Base-by-base conservation (phyloP, 1,139 yeast species). In the Blastobotrys malaysiensis region DNA sequence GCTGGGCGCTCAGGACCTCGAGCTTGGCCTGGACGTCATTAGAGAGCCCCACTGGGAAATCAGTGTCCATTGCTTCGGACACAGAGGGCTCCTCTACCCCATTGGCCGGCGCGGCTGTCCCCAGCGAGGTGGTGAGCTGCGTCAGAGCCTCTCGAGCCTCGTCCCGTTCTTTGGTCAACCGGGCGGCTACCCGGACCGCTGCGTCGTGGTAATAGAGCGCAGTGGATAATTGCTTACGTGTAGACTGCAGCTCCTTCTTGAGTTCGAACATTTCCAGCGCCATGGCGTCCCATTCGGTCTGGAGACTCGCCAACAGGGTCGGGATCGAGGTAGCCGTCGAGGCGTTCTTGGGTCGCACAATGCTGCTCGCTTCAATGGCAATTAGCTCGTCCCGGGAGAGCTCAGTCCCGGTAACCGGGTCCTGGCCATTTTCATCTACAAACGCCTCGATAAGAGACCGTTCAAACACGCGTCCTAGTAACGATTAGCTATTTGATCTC, bases 181-280 rank as follows among this genome's bases (percentile, higher is more conserved):
- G 77, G 0, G 96, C 84, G 0, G 95, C 95, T 2, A 91, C 97
- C 54, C 90, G 75, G 2, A 87, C 83, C 0, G 97, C 96, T 0
- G 98, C 97, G 68, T 91, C 98, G 61, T 86, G 87, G 61, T 84
- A 87, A 65, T 89, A 90, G 45, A 90, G 72, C 0, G 96, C 85
- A 3, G 86, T 72, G 46, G 95, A 84, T 55, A 91, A 71, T 64
- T 89, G 95, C 63, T 86, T 82, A 58, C 86, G 78, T 1, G 93
- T 78, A 39, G 75, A 74, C 51, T 77, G 80, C 50, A 91, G 74
- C 62, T 86, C 91, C 66, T 87, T 87, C 59, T 95, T 77, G 57
- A 91, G 72, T 31, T 84, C 79, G 65, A 88, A 90, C 48, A 86
- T 77, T 66, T 93, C 98, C 54, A 91, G 73, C 43, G 95, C 89